Base-by-base conservation (phyloP, 2,329 filamentous ascomycete species). In the Talaromyces sp. region DNA sequence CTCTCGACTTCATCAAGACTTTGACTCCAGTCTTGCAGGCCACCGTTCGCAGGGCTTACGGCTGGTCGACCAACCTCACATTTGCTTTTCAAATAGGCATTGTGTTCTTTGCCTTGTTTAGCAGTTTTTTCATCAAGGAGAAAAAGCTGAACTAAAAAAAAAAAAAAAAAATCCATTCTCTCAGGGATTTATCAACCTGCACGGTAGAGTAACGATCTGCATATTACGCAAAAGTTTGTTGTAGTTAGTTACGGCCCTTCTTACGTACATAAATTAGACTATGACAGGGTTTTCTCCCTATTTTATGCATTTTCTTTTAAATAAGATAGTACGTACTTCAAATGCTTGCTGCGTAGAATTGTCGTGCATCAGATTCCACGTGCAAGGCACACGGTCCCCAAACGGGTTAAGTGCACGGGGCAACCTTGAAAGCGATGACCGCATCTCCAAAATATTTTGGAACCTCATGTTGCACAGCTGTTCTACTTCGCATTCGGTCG, bases 21-120 rank as follows among this genome's bases (percentile, higher is more conserved):
- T 58, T 63, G 36, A 84, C 89, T 6, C 86, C 88, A 0, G 77
- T 72, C 2, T 75, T 88, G 1, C 83, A 82, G 28, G 76, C 71
- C 13, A 72, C 89, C 13, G 89, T 93, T 3, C 81, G 85, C 42
- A 75, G 77, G 30, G 90, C 88, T 70, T 93, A 93, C 73, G 84
- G 85, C 49, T 77, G 76, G 67, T 81, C 84, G 47, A 82, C 79
- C 7, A 78, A 80, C 60, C 77, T 78, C 28, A 82, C 83, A 0
- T 82, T 86, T 68, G 75, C 68, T 2, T 76, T 86, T 33, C 74
- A 82, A 69, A 71, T 82, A 59, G 73, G 69, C 3, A 69, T 86
- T n/a, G 80, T 83, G 3, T 72, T 77, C 49, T 81, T 82, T 54
- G 80, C 83, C 36, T 63, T 76, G 56, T 61, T 78, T n/a, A 73